phyloP scores from a whole-genome alignment of 768 basidiomycete species.

The Crassisporium funariophilum region DNA sequence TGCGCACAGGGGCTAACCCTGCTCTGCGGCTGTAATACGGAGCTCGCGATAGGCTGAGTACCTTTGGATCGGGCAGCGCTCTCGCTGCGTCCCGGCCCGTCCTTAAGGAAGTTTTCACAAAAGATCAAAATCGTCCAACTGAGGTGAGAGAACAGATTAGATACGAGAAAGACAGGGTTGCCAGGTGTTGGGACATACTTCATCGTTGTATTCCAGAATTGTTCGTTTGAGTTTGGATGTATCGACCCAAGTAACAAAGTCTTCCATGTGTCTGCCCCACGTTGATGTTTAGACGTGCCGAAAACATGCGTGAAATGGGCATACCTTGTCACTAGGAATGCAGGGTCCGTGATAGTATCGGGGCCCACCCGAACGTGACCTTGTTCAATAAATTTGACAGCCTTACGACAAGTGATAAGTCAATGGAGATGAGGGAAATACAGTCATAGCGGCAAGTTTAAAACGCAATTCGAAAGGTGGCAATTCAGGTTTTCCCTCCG shows the following conservation, averaged over 20 bases:
- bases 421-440: conserved; percentile 6
- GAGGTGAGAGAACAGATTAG: conserved; percentile 8
- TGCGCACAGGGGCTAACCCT: no score
- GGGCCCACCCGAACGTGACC: conserved; percentile 97
- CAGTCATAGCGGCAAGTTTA: no score
- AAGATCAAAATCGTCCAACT: conserved; percentile 96
- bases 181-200: conserved; percentile 48
- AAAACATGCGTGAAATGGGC: conserved; percentile 13
- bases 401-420: conserved; percentile 50
- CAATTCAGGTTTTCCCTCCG: no score
- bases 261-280: conserved; percentile 84
- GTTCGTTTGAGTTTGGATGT: conserved; percentile 96
- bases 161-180: conserved; percentile 12
- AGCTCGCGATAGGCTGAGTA: no score
- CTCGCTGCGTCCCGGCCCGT: no score
- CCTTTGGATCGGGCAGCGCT: no score
- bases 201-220: conserved; percentile 95
- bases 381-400: conserved; percentile 96
- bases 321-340: conserved; percentile 89
- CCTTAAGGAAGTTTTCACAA: no score
- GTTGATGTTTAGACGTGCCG: conserved; percentile 5
- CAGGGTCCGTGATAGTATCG: conserved; percentile 94
- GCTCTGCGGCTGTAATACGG: no score
- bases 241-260: conserved; percentile 99
- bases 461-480: no score